A percentile compares a stretch with the other conserved stretches of the same genome.
phyloP scores from a whole-genome alignment of 441 rosid genomes.

The Eruca vesicaria region DNA sequence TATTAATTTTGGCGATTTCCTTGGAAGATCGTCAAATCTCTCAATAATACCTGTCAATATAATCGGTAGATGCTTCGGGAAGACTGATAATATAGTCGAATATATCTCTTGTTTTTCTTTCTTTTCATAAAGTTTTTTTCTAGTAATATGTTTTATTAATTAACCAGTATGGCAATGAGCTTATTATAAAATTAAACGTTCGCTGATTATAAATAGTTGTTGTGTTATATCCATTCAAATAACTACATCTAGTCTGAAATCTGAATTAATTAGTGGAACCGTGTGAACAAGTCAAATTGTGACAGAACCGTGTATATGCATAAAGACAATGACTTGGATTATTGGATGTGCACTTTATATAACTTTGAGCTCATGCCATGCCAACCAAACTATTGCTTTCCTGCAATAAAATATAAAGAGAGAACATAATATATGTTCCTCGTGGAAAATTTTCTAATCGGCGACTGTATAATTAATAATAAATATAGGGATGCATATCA shows the following conservation, averaged over 20 bases:
- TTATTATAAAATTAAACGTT: not conserved
- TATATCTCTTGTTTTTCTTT: not conserved
- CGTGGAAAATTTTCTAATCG: slow-evolving; percentile 1
- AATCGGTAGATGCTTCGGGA: not conserved
- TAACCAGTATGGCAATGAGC: not conserved
- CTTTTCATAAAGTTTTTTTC: not conserved
- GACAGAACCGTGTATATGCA: not conserved
- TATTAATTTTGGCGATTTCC: not conserved
- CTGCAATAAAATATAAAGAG: not conserved
- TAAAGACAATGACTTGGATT: slow-evolving; percentile 10
- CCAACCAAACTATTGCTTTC: slow-evolving; percentile 10
- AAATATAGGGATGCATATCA: slow-evolving; percentile 5
- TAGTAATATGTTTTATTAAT: too few relatives aligned
- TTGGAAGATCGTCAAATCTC: not conserved
- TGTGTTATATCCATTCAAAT: not conserved
- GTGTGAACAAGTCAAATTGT: slow-evolving; percentile 11
- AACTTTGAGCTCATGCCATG: not conserved
- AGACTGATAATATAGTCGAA: not conserved
- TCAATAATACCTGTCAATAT: not conserved
- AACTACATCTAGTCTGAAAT: not conserved
- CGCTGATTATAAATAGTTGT: not conserved
- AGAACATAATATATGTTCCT: slow-evolving; percentile 6
- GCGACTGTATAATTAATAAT: not conserved
- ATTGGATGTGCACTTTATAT: not conserved
- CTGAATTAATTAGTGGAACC: not conserved